Percentiles rank a stretch among this genome's conserved stretches.
phyloP scores from a whole-genome alignment of 805 yeast species.

The Kluyveromyces wickerhamii region DNA sequence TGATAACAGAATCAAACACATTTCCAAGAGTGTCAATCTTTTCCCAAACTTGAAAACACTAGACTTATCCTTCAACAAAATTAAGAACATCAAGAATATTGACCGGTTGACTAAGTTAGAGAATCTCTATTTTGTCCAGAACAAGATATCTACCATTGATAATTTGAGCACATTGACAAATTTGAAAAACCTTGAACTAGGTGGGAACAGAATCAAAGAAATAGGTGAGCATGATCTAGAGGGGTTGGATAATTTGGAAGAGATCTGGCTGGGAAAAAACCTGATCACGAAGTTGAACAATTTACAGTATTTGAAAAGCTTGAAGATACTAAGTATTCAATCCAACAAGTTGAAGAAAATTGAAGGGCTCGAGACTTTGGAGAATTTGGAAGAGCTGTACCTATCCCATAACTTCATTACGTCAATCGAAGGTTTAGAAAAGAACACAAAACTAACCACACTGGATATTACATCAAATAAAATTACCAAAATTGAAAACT shows the following conservation, averaged over 20 bases:
- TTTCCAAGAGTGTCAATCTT: constrained; percentile 59
- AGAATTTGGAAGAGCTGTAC: constrained; percentile 75
- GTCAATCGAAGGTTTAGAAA: constrained; percentile 70
- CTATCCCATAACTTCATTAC: constrained; percentile 76
- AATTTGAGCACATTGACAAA: constrained; percentile 49
- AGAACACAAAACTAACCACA: constrained; percentile 55
- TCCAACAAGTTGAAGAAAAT: constrained; percentile 70
- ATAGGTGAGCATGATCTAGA: constrained; percentile 36
- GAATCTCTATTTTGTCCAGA: constrained; percentile 80
- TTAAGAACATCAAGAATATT: constrained; percentile 75
- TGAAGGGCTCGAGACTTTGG: constrained; percentile 71
- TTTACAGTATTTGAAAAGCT: constrained; percentile 47
- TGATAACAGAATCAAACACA: constrained; percentile 85
- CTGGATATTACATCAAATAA: constrained; percentile 78
- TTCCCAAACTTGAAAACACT: constrained; percentile 49
- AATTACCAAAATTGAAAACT: constrained; percentile 51
- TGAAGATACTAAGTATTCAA: constrained; percentile 79
- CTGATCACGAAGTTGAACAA: constrained; percentile 58
- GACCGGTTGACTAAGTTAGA: constrained; percentile 53
- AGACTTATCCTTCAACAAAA: constrained; percentile 86
- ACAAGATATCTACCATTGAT: constrained; percentile 67
- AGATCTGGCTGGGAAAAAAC: constrained; percentile 92
- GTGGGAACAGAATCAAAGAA: constrained; percentile 69
- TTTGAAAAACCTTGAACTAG: constrained; percentile 71
- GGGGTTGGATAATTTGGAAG: constrained; percentile 48